Conservation (phyloP, 352 stramenopile genomes). For the Phytophthora tentaculata region DNA sequence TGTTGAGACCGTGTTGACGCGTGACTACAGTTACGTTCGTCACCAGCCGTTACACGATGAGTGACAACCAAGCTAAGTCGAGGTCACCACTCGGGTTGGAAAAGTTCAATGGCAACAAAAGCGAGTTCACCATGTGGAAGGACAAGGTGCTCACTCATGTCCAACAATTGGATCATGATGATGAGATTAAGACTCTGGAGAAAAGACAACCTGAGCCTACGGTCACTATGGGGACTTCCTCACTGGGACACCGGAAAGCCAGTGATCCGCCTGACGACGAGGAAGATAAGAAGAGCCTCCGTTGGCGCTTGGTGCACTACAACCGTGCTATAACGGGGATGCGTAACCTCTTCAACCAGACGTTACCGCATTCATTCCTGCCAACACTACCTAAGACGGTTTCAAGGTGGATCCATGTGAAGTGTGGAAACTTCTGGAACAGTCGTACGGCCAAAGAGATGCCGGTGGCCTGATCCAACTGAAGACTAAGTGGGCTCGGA, state of each 20-base stretch:
- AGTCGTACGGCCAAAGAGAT: not conserved
- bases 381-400: not conserved
- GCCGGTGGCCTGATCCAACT: not conserved
- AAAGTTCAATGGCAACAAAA: not conserved
- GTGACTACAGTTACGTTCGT: not conserved
- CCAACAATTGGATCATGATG: not conserved
- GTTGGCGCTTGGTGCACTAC: not conserved
- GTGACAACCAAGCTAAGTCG: not conserved
- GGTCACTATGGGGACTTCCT: not conserved
- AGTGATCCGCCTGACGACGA: not conserved
- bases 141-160: not conserved
- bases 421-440: not conserved
- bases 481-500: not conserved
- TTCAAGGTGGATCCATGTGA: not conserved
- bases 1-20: not conserved
- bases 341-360: too few relatives aligned
- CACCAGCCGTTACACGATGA: not conserved
- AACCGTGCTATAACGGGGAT: not conserved
- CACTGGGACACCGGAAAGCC: not conserved
- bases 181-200: not conserved
- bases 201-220: not conserved
- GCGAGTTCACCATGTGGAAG: not conserved
- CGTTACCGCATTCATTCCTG: not conserved
- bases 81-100: not conserved
- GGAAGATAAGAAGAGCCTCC: not conserved